Conservation (phyloP, 2,329 filamentous ascomycete genomes). For the Phialophora tarda region DNA sequence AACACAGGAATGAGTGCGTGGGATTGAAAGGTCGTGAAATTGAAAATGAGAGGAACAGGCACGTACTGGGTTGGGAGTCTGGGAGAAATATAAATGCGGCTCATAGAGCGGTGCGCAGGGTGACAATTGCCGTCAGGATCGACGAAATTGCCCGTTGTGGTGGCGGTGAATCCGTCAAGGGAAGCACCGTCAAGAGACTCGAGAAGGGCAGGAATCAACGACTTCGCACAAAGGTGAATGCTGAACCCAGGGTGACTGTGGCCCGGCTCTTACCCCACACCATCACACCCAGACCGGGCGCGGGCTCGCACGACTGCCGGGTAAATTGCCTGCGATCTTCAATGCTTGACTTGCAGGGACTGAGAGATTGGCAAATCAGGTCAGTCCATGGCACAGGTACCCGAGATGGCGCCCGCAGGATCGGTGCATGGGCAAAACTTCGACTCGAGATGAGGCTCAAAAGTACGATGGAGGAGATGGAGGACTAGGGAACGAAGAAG, state of each 20-base stretch:
- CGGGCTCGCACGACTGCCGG: constrained; percentile 4
- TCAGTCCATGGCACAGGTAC: background rate
- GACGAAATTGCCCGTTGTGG: constrained; percentile 3
- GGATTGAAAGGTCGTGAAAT: constrained; percentile 2
- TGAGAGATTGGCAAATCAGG: background rate
- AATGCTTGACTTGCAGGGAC: background rate
- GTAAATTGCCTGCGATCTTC: constrained; percentile 11
- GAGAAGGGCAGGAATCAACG: constrained; percentile 10
- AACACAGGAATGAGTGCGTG: constrained; percentile 1
- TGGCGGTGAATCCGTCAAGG: constrained; percentile 14
- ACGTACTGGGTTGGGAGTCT: constrained; percentile 18
- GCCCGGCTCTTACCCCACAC: constrained; percentile 30
- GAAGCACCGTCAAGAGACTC: constrained; percentile 11
- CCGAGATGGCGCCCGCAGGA: background rate
- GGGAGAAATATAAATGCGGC: constrained; percentile 18
- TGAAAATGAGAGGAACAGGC: constrained; percentile 2
- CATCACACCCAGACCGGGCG: background rate
- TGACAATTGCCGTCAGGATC: constrained; percentile 18
- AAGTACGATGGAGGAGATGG: background rate
- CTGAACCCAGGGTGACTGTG: constrained; percentile 28
- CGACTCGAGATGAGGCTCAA: background rate
- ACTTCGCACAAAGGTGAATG: constrained; percentile 20
- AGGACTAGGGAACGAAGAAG: background rate
- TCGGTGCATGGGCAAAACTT: background rate
- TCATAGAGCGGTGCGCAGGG: constrained; percentile 2